Evolutionary conservation across 129 eudicot species (phyloP).

Genomic region (Oenanthe sinensis): DNA sequence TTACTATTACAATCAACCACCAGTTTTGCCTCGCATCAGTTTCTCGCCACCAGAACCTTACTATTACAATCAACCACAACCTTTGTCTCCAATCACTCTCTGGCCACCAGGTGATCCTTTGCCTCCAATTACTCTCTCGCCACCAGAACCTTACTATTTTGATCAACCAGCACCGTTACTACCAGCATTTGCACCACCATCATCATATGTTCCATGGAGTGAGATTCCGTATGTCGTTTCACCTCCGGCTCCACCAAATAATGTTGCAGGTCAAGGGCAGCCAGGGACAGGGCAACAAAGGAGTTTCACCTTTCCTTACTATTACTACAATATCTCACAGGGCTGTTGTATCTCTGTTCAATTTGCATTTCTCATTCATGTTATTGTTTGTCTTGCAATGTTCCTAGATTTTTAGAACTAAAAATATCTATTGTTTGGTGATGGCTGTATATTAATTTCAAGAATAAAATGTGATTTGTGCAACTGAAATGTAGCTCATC

Average conservation of each 20-base stretch:
- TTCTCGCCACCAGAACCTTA: not conserved
- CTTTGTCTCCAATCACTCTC: not conserved
- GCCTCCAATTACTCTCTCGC: not conserved
- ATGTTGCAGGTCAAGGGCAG: not conserved
- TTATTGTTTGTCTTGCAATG: not conserved
- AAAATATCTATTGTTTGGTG: not conserved
- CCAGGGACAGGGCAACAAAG: not conserved
- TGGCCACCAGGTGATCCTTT: not conserved
- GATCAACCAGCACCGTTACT: not conserved
- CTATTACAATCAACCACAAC: not conserved
- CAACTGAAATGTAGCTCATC: not conserved
- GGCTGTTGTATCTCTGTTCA: not conserved
- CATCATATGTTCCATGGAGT: not conserved
- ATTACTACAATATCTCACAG: not conserved
- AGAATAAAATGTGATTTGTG: not conserved
- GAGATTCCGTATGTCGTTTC: not conserved
- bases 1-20: not conserved
- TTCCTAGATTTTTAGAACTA: not conserved
- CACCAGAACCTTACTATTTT: not conserved
- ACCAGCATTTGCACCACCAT: slow-evolving; percentile 1
- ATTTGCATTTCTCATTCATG: not conserved
- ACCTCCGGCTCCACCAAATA: not conserved
- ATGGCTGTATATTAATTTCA: not conserved
- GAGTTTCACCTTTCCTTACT: slow-evolving; percentile 3
- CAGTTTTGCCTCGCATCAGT: not conserved